Conservation (phyloP, 73 alveolate species). For the Uronychia binucleata region DNA sequence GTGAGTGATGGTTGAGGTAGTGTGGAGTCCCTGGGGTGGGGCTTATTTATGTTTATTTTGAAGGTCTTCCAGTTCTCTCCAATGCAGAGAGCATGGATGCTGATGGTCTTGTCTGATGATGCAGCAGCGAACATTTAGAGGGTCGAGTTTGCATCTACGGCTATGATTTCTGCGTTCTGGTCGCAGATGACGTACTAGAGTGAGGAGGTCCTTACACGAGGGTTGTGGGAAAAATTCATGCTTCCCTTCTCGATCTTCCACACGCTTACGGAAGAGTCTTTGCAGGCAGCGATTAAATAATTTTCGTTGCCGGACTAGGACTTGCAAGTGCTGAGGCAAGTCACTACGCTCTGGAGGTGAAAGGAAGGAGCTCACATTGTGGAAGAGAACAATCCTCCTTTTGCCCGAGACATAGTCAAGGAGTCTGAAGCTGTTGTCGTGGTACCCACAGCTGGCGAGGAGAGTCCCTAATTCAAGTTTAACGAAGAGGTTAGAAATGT, state of each 20-base stretch:
- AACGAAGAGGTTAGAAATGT: neutral
- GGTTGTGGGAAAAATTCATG: neutral
- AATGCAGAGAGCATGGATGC: neutral
- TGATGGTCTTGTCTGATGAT: neutral
- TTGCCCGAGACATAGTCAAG: neutral
- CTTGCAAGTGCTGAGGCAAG: neutral
- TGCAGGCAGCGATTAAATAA: neutral
- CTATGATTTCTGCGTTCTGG: neutral
- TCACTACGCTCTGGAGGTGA: neutral
- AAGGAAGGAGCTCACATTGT: neutral
- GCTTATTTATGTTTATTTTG: neutral
- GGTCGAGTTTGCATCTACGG: neutral
- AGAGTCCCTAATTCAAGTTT: neutral
- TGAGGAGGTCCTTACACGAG: neutral
- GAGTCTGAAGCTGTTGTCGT: neutral
- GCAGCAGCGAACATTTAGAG: neutral
- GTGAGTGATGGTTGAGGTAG: constrained; percentile 3
- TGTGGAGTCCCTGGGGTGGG: neutral
- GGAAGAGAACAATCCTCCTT: neutral
- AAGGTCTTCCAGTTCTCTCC: neutral
- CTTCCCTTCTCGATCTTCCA: neutral
- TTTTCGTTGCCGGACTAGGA: neutral
- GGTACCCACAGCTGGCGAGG: neutral
- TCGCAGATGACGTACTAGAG: neutral
- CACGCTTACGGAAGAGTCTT: neutral